These are phyloP conservation scores for Porcisia hertigi DNA, from an alignment of 208 protist species.

Conservation along the genomic window DNA sequence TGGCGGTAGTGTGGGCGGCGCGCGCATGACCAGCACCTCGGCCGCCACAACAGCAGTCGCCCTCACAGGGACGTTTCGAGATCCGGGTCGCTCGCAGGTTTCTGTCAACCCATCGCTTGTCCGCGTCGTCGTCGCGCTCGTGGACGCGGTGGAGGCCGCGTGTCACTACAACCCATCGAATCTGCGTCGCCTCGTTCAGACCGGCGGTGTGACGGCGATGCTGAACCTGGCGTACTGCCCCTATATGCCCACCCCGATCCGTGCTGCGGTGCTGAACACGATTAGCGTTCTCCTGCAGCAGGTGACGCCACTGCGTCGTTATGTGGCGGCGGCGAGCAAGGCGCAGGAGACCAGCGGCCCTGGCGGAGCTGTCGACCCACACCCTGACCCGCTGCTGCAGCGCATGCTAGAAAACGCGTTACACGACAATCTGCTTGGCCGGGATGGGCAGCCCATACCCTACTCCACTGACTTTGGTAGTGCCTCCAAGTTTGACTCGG, in stretches of 20 bases:
- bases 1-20: neutral
- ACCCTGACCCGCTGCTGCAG: constrained; percentile 46
- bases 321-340: constrained; percentile 22
- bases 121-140: constrained; percentile 62
- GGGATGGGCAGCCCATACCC: constrained; percentile 31
- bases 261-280: constrained; percentile 71
- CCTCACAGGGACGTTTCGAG: constrained; percentile 13
- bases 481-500: constrained; percentile 86
- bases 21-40: neutral
- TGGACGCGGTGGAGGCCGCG: constrained; percentile 80
- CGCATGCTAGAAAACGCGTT: constrained; percentile 75
- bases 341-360: neutral
- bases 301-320: constrained; percentile 67
- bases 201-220: constrained; percentile 65
- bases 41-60: constrained; percentile 6
- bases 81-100: constrained; percentile 26
- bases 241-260: constrained; percentile 65
- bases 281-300: constrained; percentile 89
- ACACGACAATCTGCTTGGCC: constrained; percentile 41
- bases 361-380: constrained; percentile 12
- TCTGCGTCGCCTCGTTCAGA: constrained; percentile 76
- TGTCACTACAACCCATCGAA: constrained; percentile 87
- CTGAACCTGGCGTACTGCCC: constrained; percentile 75
- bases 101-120: constrained; percentile 42
- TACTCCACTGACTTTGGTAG: constrained; percentile 83